phyloP scores from a whole-genome alignment of 73 alveolate genomes.

The Symbiodinium natans region DNA sequence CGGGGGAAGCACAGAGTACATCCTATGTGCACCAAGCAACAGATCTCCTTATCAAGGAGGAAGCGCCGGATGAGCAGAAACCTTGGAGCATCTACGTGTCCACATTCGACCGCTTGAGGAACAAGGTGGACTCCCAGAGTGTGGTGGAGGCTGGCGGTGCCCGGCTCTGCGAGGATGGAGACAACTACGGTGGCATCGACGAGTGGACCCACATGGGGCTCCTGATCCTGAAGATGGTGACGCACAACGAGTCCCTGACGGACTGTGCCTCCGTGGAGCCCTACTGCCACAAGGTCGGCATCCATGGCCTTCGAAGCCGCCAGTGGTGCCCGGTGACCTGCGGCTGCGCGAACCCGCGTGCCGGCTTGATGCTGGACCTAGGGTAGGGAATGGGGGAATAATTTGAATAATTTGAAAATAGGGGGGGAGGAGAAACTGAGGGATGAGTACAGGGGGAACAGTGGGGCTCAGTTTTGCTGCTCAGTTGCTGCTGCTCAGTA shows the following conservation, averaged over 20 bases:
- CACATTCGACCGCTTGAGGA: not conserved
- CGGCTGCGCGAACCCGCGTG: slow-evolving; percentile 4
- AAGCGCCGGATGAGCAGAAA: not conserved
- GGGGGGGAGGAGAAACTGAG: too few species aligned
- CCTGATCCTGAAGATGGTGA: not conserved
- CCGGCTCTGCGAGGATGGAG: not conserved
- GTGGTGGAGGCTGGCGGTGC: not conserved
- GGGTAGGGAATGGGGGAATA: too few species aligned
- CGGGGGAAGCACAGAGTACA: not conserved
- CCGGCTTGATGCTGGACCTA: slow-evolving; percentile 7
- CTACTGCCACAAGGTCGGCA: not conserved
- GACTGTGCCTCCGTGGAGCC: not conserved
- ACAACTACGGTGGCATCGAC: not conserved
- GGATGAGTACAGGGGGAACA: too few species aligned
- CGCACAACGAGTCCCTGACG: not conserved
- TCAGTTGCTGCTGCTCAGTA: too few species aligned
- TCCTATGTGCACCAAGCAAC: slow-evolving; percentile 42
- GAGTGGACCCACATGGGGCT: slow-evolving; percentile 8
- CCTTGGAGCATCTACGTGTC: not conserved
- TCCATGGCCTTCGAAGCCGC: slow-evolving; percentile 21
- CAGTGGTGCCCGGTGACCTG: slow-evolving; percentile 55
- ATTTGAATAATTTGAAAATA: too few species aligned
- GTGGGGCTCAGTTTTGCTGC: too few species aligned
- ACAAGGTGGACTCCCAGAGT: not conserved
- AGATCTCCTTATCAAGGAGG: slow-evolving; percentile 13